A percentile compares a stretch with the other conserved stretches of the same genome.
These are phyloP conservation scores for Tieghemostelium lacteum DNA, from an alignment of 78 protist genomes.

Conservation along the genomic window DNA sequence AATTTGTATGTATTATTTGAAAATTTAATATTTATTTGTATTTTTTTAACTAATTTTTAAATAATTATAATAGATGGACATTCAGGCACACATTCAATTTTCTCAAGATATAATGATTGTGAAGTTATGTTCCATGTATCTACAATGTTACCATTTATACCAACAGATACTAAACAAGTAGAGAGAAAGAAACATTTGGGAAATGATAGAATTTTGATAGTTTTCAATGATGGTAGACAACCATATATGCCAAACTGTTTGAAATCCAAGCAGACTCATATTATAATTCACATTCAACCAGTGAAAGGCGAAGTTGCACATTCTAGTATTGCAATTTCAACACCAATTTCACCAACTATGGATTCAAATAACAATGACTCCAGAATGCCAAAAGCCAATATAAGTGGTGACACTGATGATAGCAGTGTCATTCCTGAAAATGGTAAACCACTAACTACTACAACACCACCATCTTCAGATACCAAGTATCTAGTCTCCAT, in stretches of 20 bases:
- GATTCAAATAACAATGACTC: not conserved
- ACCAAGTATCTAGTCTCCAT: constrained; percentile 59
- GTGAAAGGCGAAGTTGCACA: constrained; percentile 1
- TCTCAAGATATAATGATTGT: constrained; percentile 35
- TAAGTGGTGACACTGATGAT: not conserved
- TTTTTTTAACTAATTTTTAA: not conserved
- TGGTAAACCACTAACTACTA: not conserved
- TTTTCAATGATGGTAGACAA: constrained; percentile 72
- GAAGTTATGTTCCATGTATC: constrained; percentile 92
- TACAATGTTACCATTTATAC: constrained; percentile 84
- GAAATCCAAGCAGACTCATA: constrained; percentile 79
- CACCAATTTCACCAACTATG: constrained; percentile 4
- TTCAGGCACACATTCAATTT: constrained; percentile 87
- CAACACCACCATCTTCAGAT: not conserved
- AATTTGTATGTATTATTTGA: constrained; percentile 22
- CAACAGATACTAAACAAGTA: constrained; percentile 84
- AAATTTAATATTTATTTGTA: no score
- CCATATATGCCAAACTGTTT: constrained; percentile 63
- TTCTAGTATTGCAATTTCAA: constrained; percentile 16
- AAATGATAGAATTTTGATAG: constrained; percentile 80
- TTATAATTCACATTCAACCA: constrained; percentile 62
- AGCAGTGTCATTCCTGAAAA: not conserved
- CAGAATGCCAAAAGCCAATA: not conserved
- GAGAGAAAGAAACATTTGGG: constrained; percentile 78
- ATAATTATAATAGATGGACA: constrained; percentile 35